Conservation (phyloP, 2,329 filamentous ascomycete species). For the Colletotrichum sp. region DNA sequence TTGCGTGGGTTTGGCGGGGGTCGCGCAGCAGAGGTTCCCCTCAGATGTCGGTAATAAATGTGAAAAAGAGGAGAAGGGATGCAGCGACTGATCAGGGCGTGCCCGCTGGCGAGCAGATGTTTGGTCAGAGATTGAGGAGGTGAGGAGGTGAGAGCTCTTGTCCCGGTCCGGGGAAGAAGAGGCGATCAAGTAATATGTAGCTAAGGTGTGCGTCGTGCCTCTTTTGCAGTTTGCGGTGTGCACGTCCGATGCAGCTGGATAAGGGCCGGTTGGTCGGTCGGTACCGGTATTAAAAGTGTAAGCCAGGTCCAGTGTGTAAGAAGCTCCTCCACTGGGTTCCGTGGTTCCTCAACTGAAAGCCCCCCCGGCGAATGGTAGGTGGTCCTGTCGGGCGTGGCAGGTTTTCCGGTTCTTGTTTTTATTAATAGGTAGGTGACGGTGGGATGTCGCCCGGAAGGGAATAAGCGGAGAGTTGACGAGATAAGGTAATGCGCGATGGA, state of each 20-base stretch:
- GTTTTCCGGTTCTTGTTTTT: background rate
- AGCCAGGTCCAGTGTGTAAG: background rate
- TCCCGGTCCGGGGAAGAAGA: background rate
- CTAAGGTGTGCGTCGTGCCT: background rate
- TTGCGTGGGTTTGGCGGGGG: slow-evolving; percentile 10
- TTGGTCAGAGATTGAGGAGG: slow-evolving; percentile 17
- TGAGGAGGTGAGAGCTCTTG: background rate
- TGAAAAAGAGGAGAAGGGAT: slow-evolving; percentile 17
- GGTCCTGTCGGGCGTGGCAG: background rate
- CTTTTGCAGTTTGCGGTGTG: slow-evolving; percentile 19
- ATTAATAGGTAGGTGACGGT: background rate
- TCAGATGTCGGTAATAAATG: slow-evolving; percentile 17
- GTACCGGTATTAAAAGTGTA: background rate
- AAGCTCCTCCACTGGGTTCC: background rate
- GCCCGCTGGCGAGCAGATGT: slow-evolving; percentile 4
- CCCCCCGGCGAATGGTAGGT: background rate
- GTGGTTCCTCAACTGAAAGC: background rate
- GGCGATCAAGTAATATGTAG: slow-evolving; percentile 15
- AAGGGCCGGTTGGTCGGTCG: background rate
- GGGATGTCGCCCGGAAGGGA: background rate
- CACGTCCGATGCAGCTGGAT: slow-evolving; percentile 18
- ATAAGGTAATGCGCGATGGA: slow-evolving; percentile 1
- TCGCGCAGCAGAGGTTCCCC: background rate
- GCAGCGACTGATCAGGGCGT: background rate
- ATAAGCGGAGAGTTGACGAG: background rate